Percentiles rank a stretch among this genome's conserved stretches.
These are phyloP conservation scores for Penicillium silybi DNA, from an alignment of 495 filamentous ascomycete species.

Conservation along the genomic window DNA sequence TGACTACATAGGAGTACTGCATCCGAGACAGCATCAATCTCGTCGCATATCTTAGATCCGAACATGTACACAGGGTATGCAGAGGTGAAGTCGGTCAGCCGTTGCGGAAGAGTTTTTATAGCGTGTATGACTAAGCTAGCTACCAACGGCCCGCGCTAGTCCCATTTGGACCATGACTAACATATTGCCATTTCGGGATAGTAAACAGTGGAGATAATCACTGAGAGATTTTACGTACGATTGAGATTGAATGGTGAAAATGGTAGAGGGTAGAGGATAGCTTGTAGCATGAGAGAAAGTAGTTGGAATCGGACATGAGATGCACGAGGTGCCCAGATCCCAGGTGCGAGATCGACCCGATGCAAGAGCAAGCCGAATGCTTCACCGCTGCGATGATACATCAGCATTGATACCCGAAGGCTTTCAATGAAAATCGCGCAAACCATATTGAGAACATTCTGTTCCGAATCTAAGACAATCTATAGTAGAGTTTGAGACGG, in stretches of 20 bases:
- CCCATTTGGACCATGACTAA: neutral
- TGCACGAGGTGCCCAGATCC: neutral
- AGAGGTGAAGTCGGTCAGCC: neutral
- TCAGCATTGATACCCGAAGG: neutral
- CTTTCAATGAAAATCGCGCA: conserved; percentile 2
- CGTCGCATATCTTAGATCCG: neutral
- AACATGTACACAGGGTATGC: neutral
- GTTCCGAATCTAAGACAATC: neutral
- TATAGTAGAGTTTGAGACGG: neutral
- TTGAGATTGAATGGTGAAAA: neutral
- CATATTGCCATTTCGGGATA: neutral
- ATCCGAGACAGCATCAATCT: neutral
- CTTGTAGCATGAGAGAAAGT: neutral
- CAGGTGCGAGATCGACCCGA: neutral
- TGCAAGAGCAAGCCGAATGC: neutral
- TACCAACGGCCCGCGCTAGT: neutral
- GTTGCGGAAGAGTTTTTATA: neutral
- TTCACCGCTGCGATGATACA: neutral
- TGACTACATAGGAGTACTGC: neutral
- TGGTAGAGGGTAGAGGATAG: neutral
- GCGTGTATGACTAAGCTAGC: neutral
- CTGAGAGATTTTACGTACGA: neutral
- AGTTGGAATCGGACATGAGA: neutral
- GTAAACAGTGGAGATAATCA: neutral
- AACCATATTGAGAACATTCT: neutral